Conservation (phyloP, 371 early-diverging fungal species). For the Sporodiniella umbellata region DNA sequence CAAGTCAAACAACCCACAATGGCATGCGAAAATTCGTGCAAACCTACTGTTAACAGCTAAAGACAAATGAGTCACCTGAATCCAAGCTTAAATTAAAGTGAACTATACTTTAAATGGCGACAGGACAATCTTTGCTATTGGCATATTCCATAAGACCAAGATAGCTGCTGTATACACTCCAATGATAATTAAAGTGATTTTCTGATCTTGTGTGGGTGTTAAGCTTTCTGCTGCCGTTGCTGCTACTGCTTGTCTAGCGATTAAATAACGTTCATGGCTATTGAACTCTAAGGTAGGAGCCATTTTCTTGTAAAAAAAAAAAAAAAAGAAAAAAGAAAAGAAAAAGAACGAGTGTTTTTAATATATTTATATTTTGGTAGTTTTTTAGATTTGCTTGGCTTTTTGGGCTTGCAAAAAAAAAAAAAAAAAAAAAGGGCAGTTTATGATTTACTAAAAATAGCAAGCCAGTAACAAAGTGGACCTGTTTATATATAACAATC, state of each 20-base stretch:
- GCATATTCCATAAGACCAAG: slow-evolving; percentile 84
- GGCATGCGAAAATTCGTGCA: slow-evolving; percentile 86
- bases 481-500: too few species aligned
- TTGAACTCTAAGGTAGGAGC: slow-evolving; percentile 15
- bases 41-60: slow-evolving; percentile 74
- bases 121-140: slow-evolving; percentile 75
- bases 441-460: background rate
- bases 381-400: background rate
- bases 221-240: slow-evolving; percentile 32
- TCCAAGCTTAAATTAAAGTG: too few species aligned
- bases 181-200: slow-evolving; percentile 64
- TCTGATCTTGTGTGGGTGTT: slow-evolving; percentile 66
- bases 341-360: background rate
- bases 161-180: slow-evolving; percentile 71
- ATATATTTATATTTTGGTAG: background rate
- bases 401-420: too few species aligned
- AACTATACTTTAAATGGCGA: slow-evolving; percentile 82
- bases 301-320: background rate
- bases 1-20: slow-evolving; percentile 82
- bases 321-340: background rate
- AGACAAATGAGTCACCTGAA: background rate
- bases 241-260: slow-evolving; percentile 40
- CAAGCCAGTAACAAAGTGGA: too few species aligned
- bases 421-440: too few species aligned
- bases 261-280: slow-evolving; percentile 35